phyloP scores from a whole-genome alignment of 495 filamentous ascomycete genomes.

The Xylaria palmicola region DNA sequence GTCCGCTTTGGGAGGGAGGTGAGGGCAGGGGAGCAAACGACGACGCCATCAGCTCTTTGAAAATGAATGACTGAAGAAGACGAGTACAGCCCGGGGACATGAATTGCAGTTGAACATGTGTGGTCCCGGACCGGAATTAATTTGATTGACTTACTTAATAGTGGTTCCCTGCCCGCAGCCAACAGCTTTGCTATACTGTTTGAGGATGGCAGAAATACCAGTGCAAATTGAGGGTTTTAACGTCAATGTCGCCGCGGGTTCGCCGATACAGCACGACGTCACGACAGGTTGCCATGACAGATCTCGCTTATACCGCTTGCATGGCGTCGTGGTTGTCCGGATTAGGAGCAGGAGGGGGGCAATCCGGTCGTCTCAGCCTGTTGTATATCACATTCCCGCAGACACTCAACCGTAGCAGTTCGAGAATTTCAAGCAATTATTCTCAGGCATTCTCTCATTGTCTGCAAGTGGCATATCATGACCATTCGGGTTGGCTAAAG shows the following conservation, averaged over 20 bases:
- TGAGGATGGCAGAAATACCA: neutral
- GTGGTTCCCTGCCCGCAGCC: neutral
- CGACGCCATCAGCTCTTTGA: neutral
- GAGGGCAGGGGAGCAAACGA: neutral
- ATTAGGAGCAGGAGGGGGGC: neutral
- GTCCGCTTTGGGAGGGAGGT: neutral
- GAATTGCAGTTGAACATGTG: neutral
- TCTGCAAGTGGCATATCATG: too few species aligned
- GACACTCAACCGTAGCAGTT: conserved; percentile 19
- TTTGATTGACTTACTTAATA: conserved; percentile 5
- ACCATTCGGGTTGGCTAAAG: too few species aligned
- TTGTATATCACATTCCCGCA: conserved; percentile 19
- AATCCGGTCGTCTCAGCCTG: neutral
- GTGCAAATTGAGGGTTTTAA: neutral
- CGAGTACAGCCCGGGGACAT: neutral
- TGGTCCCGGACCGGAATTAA: neutral
- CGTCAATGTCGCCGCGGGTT: conserved; percentile 5
- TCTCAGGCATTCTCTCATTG: neutral
- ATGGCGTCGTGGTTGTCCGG: neutral
- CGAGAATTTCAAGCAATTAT: conserved; percentile 18
- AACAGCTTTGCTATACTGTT: neutral
- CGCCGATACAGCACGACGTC: conserved; percentile 1
- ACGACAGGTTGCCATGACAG: neutral
- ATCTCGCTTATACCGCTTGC: neutral
- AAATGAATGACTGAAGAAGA: conserved; percentile 1